Percentiles rank a stretch among this genome's conserved stretches.
Conservation (phyloP, 2,329 filamentous ascomycete genomes). For the Ramularia collo-cygni region DNA sequence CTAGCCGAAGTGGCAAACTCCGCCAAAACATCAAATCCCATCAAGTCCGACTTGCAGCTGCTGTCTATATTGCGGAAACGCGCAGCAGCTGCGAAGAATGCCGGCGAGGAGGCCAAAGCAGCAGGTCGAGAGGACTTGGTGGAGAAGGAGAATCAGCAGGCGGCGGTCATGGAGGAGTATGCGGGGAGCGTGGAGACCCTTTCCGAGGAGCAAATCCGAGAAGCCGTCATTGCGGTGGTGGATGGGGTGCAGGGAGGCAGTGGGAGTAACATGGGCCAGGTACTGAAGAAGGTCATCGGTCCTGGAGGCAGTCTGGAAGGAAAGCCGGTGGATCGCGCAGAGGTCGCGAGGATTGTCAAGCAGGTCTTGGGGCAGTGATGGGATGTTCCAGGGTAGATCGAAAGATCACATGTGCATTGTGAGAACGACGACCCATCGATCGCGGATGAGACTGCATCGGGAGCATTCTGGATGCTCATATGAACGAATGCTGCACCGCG, state of each 20-base stretch:
- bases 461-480: too few species aligned
- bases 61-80: conserved; percentile 61
- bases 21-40: conserved; percentile 64
- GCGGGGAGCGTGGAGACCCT: conserved; percentile 53
- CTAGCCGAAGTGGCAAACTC: conserved; percentile 67
- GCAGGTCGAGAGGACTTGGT: conserved; percentile 63
- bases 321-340: conserved; percentile 57
- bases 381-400: too few species aligned
- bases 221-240: conserved; percentile 47
- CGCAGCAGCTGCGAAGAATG: conserved; percentile 50
- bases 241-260: conserved; percentile 40
- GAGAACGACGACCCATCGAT: too few species aligned
- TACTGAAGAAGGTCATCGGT: conserved; percentile 55
- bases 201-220: conserved; percentile 51
- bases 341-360: conserved; percentile 56
- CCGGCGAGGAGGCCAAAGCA: conserved; percentile 55
- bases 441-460: too few species aligned
- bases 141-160: conserved; percentile 62
- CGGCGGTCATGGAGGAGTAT: conserved; percentile 60
- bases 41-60: conserved; percentile 63
- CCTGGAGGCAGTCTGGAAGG: conserved; percentile 51
- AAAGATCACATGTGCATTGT: too few species aligned
- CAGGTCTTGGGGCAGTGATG: conserved; percentile 17
- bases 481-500: too few species aligned
- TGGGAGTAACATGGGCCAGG: conserved; percentile 50